A percentile compares a stretch with the other conserved stretches of the same genome.
These are phyloP conservation scores for Magnolia sinica DNA, from an alignment of 164 flowering plant genomes.

Conservation along the genomic window DNA sequence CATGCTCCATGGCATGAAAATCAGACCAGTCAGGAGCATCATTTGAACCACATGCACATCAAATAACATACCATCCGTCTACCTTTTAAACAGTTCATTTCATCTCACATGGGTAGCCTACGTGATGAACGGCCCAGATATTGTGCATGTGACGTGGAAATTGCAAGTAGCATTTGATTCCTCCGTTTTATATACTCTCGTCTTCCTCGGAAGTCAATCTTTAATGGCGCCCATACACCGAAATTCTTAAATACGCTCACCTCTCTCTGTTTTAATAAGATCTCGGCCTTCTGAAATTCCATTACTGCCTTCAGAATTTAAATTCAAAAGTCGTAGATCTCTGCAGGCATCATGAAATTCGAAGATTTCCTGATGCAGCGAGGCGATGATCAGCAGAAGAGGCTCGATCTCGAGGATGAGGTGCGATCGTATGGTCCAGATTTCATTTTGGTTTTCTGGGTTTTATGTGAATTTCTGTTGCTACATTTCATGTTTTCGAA, in stretches of 20 bases:
- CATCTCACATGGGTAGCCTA: no score
- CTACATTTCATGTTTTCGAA: no score
- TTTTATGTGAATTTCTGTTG: no score
- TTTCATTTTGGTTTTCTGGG: neutral
- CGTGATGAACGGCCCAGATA: neutral
- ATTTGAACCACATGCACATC: no score
- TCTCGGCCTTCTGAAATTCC: neutral
- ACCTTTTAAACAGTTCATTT: no score
- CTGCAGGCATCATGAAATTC: conserved; percentile 52
- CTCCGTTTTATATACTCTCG: no score
- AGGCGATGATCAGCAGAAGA: conserved; percentile 35
- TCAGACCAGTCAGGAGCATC: no score
- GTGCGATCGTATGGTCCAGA: conserved; percentile 24
- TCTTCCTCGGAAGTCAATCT: neutral
- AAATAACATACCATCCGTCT: no score
- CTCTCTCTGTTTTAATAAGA: conserved; percentile 9
- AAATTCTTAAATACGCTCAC: neutral
- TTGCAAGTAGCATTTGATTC: neutral
- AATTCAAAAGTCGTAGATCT: neutral
- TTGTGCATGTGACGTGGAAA: neutral
- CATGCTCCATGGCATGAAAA: no score
- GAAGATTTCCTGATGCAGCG: conserved; percentile 64
- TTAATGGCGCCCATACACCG: neutral
- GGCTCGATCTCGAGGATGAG: conserved; percentile 54
- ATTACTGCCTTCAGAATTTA: conserved; percentile 8